Percentiles rank a stretch among this genome's conserved stretches.
Evolutionary conservation across 495 filamentous ascomycete genomes (phyloP).

Genomic region (Pseudomonodictys pantanalensis): DNA sequence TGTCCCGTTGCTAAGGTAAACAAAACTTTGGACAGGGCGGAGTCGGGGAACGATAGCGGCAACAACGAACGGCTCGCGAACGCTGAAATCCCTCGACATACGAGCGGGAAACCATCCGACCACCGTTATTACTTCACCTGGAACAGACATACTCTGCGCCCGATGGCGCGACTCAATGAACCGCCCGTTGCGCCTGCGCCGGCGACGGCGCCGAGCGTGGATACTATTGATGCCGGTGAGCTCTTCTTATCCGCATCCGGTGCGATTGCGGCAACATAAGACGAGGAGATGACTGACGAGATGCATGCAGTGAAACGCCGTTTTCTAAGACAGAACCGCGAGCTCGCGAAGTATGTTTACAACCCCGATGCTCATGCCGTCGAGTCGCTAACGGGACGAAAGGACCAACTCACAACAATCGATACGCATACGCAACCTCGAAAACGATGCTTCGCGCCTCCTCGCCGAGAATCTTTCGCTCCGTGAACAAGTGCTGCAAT

Average conservation of each 20-base stretch:
- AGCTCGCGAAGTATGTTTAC: constrained; percentile 64
- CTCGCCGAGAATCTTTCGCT: constrained; percentile 85
- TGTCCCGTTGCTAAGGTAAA: constrained; percentile 18
- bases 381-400: constrained; percentile 4
- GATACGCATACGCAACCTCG: constrained; percentile 79
- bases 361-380: neutral
- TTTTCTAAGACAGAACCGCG: constrained; percentile 89
- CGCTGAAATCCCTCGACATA: neutral
- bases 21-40: constrained; percentile 8
- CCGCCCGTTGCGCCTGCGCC: constrained; percentile 48
- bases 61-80: constrained; percentile 23
- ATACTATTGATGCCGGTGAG: constrained; percentile 56
- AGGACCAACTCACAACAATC: constrained; percentile 88
- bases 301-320: constrained; percentile 67
- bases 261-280: neutral
- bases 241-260: neutral
- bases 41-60: constrained; percentile 21
- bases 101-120: neutral
- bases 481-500: constrained; percentile 69
- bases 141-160: constrained; percentile 36
- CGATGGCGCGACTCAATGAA: constrained; percentile 95
- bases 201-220: constrained; percentile 68
- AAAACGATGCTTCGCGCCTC: constrained; percentile 78
- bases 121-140: constrained; percentile 30
- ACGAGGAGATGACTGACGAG: neutral